Base-by-base conservation (phyloP, 1,139 yeast species). In the Entelexis sorbosivorans region DNA sequence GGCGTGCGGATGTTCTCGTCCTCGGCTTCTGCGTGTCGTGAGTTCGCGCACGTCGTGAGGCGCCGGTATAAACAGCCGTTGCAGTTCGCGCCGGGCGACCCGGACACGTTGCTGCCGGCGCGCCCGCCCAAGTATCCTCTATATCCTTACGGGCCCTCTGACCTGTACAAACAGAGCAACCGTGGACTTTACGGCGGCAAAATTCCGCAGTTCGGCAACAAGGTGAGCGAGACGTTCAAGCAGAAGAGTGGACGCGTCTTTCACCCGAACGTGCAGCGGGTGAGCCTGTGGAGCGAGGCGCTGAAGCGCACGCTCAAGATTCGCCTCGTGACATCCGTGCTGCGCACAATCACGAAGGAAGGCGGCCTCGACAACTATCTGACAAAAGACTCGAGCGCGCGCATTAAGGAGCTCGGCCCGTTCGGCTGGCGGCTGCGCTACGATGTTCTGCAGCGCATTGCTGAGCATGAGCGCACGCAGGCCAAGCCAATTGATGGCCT, bases 311-410 rank as follows among this genome's bases (percentile, higher is more conserved):
- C 81, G 47, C 50, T 75, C 45, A 72, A 72, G 49, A 68, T 86
- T 50, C 78, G 75, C 56, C 79, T 87, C 32, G 81, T 89, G n/a
- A 77, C 96, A 17, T 77, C 81, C 56, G 96, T 88, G 4, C 73
- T 91, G 63, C 78, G 82, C 62, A 88, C 96, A 1, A 82, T 91
- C 57, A 81, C 85, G 52, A 85, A 80, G 61, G 97, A 89, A 67
- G 97, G 97, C 57, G 98, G 98, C 14, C 73, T 91, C 56, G 98
- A 91, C 64, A 79, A 81, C 60, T 91, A 91, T 65, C 69, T 91
- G 56, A 76, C 80, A 52, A 91, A 91, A 69, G 94, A 87, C 56
- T 86, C 83, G 60, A 74, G 94, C 11, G 94, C 95, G 3, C 76
- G 98, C 69, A 73, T 86, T 58, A 91, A 91, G 71, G 95, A 93